Base-by-base conservation (phyloP, 2,329 filamentous ascomycete genomes). In the Lasiodiplodia sp. region DNA sequence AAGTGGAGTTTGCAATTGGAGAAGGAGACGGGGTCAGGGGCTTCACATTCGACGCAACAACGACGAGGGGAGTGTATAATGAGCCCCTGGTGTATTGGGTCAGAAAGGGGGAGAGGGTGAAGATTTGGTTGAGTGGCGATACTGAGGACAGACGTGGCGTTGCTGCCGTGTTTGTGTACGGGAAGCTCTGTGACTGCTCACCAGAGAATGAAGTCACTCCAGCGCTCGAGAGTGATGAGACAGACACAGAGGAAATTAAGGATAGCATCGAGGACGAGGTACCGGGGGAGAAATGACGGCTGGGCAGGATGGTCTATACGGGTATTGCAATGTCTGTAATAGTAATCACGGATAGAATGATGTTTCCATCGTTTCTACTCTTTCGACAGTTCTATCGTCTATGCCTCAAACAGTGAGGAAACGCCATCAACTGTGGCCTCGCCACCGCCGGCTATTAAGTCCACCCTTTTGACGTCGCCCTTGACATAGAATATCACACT, bases 401-500 rank as follows among this genome's bases (percentile, higher is more conserved):
- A 62, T 18, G 21, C 28, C 11, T 60, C 40, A 21, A 67, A 67
- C 55, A 67, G 44, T 18, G 53, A 62, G 3, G 25, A 10, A 23
- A 62, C 38, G 21, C 55, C 66, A 21, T 62, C 38, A 18, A 49
- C 40, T 31, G 51, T 16, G 7, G 47, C 55, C 25, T 49, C 66
- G 4, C 66, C 67, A 5, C 52, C 55, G 11, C 31, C 34, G 5
- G 47, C 47, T 4, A 38, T 18, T 8, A 62, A 4, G n/a, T 62
- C 52, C 63, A 52, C 69, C 68, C 51, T 66, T 67, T 25, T 23
- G 31, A 49, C n/a, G 52, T 65, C 16, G 11, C 60, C 70, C 52
- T 70, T 69, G 16, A 71, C n/a, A 64, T 69, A 70, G 69, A 69
- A 71, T 4, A 72, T 28, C 44, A 73, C 66, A 40, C 58, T 64